Percentiles rank a stretch among this genome's conserved stretches.
Conservation (phyloP, 1,284 basidiomycete genomes). For the Fomitopsis betulina region DNA sequence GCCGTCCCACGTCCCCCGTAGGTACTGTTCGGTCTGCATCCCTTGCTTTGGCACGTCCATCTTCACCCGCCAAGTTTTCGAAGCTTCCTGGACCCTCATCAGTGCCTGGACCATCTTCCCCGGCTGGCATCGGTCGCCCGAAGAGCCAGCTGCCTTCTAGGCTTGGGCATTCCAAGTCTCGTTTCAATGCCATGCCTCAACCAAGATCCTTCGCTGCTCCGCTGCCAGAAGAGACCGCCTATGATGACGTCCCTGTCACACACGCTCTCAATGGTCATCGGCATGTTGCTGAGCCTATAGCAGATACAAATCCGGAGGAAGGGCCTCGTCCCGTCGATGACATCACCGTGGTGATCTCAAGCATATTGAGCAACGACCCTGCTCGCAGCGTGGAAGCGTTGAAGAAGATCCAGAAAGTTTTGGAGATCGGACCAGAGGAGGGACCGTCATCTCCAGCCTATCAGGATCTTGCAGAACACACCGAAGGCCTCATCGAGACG, state of each 20-base stretch:
- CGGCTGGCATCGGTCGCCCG: constrained; percentile 42
- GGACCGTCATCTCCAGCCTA: constrained; percentile 65
- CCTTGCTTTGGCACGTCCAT: constrained; percentile 43
- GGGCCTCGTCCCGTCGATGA: constrained; percentile 39
- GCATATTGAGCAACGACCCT: constrained; percentile 82
- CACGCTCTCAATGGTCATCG: constrained; percentile 5
- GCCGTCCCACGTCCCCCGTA: constrained; percentile 61
- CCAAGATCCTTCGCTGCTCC: constrained; percentile 5
- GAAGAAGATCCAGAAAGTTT: constrained; percentile 84
- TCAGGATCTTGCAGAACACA: constrained; percentile 76
- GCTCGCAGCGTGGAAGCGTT: constrained; percentile 88
- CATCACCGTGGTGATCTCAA: constrained; percentile 75
- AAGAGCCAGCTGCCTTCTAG: constrained; percentile 69
- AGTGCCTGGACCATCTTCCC: constrained; percentile 40
- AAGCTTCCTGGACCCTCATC: constrained; percentile 29
- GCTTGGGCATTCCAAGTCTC: constrained; percentile 53
- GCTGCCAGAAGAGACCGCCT: not conserved
- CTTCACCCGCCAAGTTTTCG: constrained; percentile 38
- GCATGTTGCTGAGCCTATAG: constrained; percentile 8
- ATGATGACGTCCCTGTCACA: not conserved
- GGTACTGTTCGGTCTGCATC: constrained; percentile 45
- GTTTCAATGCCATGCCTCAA: constrained; percentile 25
- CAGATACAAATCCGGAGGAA: constrained; percentile 16
- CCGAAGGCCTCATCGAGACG: constrained; percentile 84
- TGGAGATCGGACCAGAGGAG: constrained; percentile 70